Evolutionary conservation across 108 stramenopile genomes (phyloP), one percentile per base, ranked within the genome.

Genomic region (Cyclotella sp.): DNA sequence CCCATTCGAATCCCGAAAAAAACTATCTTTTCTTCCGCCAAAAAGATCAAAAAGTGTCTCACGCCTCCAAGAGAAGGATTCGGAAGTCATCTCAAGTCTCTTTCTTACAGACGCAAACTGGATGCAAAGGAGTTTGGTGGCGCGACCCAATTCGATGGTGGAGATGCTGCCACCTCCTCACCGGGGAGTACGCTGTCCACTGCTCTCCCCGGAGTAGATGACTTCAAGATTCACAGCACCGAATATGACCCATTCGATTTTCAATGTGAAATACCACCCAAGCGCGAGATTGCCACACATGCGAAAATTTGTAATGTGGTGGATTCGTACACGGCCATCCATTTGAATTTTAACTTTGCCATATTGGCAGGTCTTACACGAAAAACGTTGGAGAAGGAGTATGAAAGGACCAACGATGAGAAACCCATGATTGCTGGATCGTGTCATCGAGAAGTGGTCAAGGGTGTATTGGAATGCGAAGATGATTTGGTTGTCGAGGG

Each of bases 251-350:
- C 93, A 13, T 76, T 87, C 14, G 81, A 82, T 15, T 87, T 83
- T 72, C 93, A 94, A 58, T 63, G 91, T 34, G 87, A 89, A 68
- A 82, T 94, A 41, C 93, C 93, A 2, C 47, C 78, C 21, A 66
- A 84, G 45, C 42, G 42, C n/a, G 91, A 94, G 55, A 24, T 89
- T 12, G 21, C 78, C 3, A 69, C 75, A 2, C 64, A 81, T 67
- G 85, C 83, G 29, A 67, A 83, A 34, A 71, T 90, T 18, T 86
- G 81, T 60, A 45, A 75, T 14, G 70, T 90, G 61, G 75, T 91
- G 14, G 88, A 89, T 39, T 71, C 76, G 24, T 92, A 92, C 55
- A 85, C 86, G 9, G 60, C 51, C 15, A 77, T 86, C 30, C 88
- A 90, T 76, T 86, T 84, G 53, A 85, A 89, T 49, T 83, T 91